These are phyloP conservation scores for Zopfia rhizophila DNA, from an alignment of 2,329 filamentous ascomycete species.

Conservation along the genomic window DNA sequence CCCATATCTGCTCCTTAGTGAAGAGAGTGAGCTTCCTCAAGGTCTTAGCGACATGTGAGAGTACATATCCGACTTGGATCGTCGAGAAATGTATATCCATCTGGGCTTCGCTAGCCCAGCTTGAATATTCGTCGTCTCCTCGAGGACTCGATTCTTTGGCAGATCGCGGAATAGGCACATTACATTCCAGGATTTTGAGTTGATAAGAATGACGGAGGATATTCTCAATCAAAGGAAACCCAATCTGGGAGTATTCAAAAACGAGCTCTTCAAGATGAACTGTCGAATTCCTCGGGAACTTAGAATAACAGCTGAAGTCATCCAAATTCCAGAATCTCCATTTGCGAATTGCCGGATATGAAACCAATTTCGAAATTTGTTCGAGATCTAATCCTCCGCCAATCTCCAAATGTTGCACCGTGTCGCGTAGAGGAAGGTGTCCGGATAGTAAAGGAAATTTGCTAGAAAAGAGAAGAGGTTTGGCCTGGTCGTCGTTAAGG, in stretches of 20 bases:
- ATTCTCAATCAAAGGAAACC: slow-evolving; percentile 3
- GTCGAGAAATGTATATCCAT: too few relatives aligned
- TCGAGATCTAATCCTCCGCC: not conserved
- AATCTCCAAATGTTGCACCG: not conserved
- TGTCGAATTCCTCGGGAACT: not conserved
- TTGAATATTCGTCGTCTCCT: too few relatives aligned
- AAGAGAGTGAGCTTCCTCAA: too few relatives aligned
- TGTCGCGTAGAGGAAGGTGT: not conserved
- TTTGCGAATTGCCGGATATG: slow-evolving; percentile 1
- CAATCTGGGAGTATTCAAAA: slow-evolving; percentile 4
- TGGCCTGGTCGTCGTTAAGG: not conserved
- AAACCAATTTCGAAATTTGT: not conserved
- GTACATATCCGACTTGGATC: too few relatives aligned
- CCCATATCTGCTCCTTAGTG: too few relatives aligned
- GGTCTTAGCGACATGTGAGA: too few relatives aligned
- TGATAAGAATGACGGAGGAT: not conserved
- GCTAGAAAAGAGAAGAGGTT: too few relatives aligned
- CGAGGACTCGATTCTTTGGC: too few relatives aligned
- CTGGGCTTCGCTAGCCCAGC: too few relatives aligned
- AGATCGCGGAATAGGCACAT: too few relatives aligned
- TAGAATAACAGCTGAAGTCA: not conserved
- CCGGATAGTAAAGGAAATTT: not conserved
- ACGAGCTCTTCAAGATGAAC: not conserved
- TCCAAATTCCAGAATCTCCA: slow-evolving; percentile 6
- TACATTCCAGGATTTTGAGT: slow-evolving; percentile 1